phyloP scores from a whole-genome alignment of 2,329 filamentous ascomycete species.

The Monosporascus sp. region DNA sequence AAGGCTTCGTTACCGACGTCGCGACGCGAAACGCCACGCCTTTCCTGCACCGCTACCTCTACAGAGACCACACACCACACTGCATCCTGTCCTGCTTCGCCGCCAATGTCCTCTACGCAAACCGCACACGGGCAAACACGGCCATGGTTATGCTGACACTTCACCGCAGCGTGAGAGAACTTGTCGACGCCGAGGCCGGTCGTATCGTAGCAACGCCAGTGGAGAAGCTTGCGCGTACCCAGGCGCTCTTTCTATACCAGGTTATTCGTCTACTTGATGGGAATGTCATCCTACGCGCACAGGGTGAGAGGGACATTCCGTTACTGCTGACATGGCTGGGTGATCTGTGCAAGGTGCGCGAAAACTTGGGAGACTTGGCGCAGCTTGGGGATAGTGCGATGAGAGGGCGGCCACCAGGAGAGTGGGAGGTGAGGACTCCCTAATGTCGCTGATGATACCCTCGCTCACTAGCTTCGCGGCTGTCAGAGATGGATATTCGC shows the following conservation, averaged over 20 bases:
- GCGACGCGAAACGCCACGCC: constrained; percentile 22
- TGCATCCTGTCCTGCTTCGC: constrained; percentile 28
- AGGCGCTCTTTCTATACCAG: constrained; percentile 10
- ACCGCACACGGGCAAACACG: constrained; percentile 21
- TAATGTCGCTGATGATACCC: no score
- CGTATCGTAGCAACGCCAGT: constrained; percentile 10
- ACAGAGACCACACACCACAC: constrained; percentile 18
- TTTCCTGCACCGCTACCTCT: constrained; percentile 26
- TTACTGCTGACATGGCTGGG: no score
- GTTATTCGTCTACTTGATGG: no score
- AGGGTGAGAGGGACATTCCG: no score
- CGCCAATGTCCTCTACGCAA: constrained; percentile 23
- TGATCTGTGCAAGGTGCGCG: constrained; percentile 11
- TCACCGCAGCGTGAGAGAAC: constrained; percentile 16
- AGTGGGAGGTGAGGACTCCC: constrained; percentile 21
- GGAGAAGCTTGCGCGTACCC: constrained; percentile 17
- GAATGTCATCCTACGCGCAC: no score
- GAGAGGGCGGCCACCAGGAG: constrained; percentile 8
- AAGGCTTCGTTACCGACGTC: constrained; percentile 19
- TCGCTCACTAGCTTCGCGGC: background rate
- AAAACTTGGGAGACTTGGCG: constrained; percentile 18
- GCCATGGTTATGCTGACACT: constrained; percentile 24
- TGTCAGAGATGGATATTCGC: constrained; percentile 29
- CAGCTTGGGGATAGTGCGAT: constrained; percentile 4
- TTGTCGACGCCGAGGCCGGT: constrained; percentile 9